Base-by-base conservation (phyloP, 2,329 filamentous ascomycete genomes). In the Aspergillus hiratsukae region DNA sequence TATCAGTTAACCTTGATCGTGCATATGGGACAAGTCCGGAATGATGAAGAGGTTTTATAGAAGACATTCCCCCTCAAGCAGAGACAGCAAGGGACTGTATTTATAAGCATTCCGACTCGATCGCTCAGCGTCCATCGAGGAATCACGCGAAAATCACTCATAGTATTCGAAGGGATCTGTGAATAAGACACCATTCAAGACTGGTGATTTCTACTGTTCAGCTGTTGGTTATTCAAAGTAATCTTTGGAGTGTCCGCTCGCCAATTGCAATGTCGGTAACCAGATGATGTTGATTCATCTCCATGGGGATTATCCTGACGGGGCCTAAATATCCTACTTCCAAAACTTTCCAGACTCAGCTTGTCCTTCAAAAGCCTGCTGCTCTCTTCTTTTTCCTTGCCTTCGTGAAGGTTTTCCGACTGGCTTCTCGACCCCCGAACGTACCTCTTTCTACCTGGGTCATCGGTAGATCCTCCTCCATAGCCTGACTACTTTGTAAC, bases 401-500 rank as follows among this genome's bases (percentile, higher is more conserved):
- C 61, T 72, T 75, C 11, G 52, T 52, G 11, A 52, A 57, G n/a
- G 35, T 61, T 49, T 65, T 71, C 50, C 66, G 68, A 23, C 52
- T 66, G 19, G 64, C 60, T 53, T 75, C 66, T 21, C 74, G 66
- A 37, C 71, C 63, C 28, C 74, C 75, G 58, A 75, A 76, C 21
- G 61, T 49, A 10, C 75, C 75, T 35, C 71, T 68, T 56, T 76
- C 75, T 23, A 66, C 55, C 52, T 76, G 75, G n/a, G 72, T 76
- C 72, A 75, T 76, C 4, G 72, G 68, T 21, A 70, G 51, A 29
- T 67, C 66, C 17, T 71, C 69, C 19, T 72, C 61, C 9, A 60
- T 66, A 21, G 64, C 58, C 46, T 76, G 74, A 54, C 73, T 76
- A 58, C 70, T 75, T 35, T 65, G 61, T 21, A 71, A 41, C 52